Conservation (phyloP, 768 basidiomycete genomes). For the Mycena capillaripes region DNA sequence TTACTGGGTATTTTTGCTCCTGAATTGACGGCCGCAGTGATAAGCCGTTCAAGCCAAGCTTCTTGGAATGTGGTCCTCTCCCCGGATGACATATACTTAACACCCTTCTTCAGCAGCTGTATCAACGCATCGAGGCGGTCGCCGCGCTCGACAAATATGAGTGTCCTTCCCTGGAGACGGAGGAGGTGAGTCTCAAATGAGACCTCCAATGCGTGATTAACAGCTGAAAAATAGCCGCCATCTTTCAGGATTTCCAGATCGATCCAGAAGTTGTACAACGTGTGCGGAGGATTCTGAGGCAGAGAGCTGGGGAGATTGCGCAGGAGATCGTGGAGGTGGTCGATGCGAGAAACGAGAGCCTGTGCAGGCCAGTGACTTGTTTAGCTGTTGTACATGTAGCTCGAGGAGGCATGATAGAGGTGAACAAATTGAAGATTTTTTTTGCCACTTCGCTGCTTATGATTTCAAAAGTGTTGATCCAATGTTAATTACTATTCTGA, state of each 20-base stretch:
- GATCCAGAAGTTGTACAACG: background rate
- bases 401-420: too few species aligned
- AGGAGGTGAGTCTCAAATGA: slow-evolving; percentile 23
- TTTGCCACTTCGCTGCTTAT: too few species aligned
- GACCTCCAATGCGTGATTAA: slow-evolving; percentile 8
- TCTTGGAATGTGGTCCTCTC: slow-evolving; percentile 5
- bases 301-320: background rate
- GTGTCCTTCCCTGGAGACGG: background rate
- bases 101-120: background rate
- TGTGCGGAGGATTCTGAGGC: background rate
- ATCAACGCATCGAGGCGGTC: background rate
- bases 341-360: slow-evolving; percentile 4
- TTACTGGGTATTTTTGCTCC: slow-evolving; percentile 1
- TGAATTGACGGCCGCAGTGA: background rate
- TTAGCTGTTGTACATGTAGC: too few species aligned
- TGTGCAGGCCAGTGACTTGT: too few species aligned
- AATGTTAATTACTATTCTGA: too few species aligned
- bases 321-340: background rate
- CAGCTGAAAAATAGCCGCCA: background rate
- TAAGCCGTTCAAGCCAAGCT: slow-evolving; percentile 8
- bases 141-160: background rate
- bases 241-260: slow-evolving; percentile 11
- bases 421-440: too few species aligned
- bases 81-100: slow-evolving; percentile 3
- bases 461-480: too few species aligned